These are phyloP conservation scores for Malus sieversii DNA, from an alignment of 306 rosid species.

Conservation along the genomic window DNA sequence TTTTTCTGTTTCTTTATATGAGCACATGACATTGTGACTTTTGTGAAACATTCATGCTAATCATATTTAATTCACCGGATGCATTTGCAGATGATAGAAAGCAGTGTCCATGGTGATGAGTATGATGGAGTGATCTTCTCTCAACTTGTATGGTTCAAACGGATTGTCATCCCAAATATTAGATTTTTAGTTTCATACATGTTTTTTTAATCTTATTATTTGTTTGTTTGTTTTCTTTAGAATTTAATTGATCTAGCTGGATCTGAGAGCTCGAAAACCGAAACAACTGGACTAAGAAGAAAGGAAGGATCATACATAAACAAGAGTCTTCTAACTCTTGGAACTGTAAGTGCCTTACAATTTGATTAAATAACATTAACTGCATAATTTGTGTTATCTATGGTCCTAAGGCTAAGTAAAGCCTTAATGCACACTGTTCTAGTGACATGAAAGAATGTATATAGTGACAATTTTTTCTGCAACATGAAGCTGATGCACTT, in stretches of 20 bases:
- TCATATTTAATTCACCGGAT: conserved; percentile 11
- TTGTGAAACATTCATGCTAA: not conserved
- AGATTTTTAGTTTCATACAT: not conserved
- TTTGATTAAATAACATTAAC: conserved; percentile 3
- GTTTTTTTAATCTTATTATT: not conserved
- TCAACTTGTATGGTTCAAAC: conserved; percentile 73
- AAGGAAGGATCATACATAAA: conserved; percentile 99
- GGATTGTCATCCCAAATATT: conserved; percentile 3
- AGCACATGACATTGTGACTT: not conserved
- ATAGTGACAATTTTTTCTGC: not conserved
- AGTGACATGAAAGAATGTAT: not conserved
- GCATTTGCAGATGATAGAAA: conserved; percentile 91
- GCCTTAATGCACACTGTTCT: not conserved
- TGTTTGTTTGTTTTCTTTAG: conserved; percentile 30
- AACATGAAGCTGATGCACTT: not conserved
- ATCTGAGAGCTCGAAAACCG: conserved; percentile 98
- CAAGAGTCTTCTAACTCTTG: conserved; percentile 97
- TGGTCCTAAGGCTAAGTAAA: not conserved
- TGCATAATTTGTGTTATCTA: not conserved
- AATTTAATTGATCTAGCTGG: conserved; percentile 98
- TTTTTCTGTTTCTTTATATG: not conserved
- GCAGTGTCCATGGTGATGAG: conserved; percentile 95
- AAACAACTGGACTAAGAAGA: conserved; percentile 94
- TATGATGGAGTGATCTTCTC: conserved; percentile 98
- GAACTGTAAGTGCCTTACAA: conserved; percentile 65